A percentile compares a stretch with the other conserved stretches of the same genome.
Evolutionary conservation across 2,329 filamentous ascomycete species (phyloP).

Genomic region (Aspergillus aculeatus): DNA sequence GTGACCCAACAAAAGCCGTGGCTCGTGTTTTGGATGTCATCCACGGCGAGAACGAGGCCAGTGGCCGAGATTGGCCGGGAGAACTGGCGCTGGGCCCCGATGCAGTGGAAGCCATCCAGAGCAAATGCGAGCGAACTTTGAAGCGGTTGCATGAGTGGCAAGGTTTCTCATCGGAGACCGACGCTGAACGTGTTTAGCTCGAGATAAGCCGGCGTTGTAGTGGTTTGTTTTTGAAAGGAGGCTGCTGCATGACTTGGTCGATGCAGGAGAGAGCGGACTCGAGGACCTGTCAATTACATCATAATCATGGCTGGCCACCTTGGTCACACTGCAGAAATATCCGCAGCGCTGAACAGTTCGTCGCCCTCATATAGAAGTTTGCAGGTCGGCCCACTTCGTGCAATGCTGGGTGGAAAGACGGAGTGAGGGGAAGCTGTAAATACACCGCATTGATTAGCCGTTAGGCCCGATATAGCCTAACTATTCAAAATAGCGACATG

Average conservation of each 20-base stretch:
- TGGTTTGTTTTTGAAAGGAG: no score
- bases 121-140: slow-evolving; percentile 5
- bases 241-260: not conserved
- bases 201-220: no score
- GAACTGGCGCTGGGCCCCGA: slow-evolving; percentile 32
- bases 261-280: not conserved
- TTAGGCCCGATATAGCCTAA: not conserved
- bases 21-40: slow-evolving; percentile 33
- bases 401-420: not conserved
- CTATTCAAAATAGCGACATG: not conserved
- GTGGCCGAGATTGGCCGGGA: slow-evolving; percentile 23
- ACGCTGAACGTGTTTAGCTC: not conserved
- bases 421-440: not conserved
- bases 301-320: not conserved
- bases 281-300: not conserved
- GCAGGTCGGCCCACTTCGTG: not conserved
- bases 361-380: not conserved
- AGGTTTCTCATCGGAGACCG: slow-evolving; percentile 8
- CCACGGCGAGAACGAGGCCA: slow-evolving; percentile 23
- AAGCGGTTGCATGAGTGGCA: slow-evolving; percentile 12
- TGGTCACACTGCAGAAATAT: not conserved
- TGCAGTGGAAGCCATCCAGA: slow-evolving; percentile 12
- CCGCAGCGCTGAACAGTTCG: not conserved
- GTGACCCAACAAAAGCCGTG: slow-evolving; percentile 31
- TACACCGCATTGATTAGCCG: not conserved